Conservation (phyloP, 2,329 filamentous ascomycete genomes). For the Pseudogymnoascus sp. region DNA sequence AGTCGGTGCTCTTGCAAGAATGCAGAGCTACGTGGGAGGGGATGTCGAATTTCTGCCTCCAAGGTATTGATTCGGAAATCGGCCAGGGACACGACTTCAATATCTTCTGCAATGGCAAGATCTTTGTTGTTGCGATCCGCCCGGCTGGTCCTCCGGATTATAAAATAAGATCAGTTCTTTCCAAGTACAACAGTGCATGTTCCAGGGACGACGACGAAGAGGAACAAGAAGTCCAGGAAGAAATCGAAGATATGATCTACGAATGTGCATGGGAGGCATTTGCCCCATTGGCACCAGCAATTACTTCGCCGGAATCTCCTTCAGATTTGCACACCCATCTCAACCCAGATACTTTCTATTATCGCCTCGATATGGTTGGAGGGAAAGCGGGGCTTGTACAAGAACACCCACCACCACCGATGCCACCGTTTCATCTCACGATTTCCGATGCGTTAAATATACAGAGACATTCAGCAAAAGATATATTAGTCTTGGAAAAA, state of each 20-base stretch:
- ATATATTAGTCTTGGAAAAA: slow-evolving; percentile 12
- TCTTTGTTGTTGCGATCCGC: neutral
- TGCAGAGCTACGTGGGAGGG: neutral
- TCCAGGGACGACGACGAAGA: slow-evolving; percentile 8
- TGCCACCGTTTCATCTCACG: neutral
- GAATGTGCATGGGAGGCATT: slow-evolving; percentile 5
- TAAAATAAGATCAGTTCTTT: neutral
- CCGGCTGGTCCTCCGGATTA: neutral
- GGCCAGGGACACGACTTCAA: neutral
- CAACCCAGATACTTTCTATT: slow-evolving; percentile 8
- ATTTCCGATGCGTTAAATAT: slow-evolving; percentile 9
- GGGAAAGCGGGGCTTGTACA: slow-evolving; percentile 10
- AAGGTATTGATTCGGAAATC: neutral
- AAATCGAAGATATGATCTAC: slow-evolving; percentile 14
- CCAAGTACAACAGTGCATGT: neutral
- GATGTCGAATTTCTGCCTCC: neutral
- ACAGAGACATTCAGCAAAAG: slow-evolving; percentile 12
- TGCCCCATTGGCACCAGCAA: neutral
- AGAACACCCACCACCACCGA: neutral
- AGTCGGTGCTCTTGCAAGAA: neutral
- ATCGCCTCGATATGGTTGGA: slow-evolving; percentile 3
- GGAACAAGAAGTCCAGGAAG: neutral
- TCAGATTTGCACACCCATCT: neutral
- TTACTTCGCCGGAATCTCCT: neutral
- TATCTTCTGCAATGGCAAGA: neutral